Percentiles rank a stretch among this genome's conserved stretches.
phyloP scores from a whole-genome alignment of 1,284 basidiomycete species.

The Sparassis latifolia region DNA sequence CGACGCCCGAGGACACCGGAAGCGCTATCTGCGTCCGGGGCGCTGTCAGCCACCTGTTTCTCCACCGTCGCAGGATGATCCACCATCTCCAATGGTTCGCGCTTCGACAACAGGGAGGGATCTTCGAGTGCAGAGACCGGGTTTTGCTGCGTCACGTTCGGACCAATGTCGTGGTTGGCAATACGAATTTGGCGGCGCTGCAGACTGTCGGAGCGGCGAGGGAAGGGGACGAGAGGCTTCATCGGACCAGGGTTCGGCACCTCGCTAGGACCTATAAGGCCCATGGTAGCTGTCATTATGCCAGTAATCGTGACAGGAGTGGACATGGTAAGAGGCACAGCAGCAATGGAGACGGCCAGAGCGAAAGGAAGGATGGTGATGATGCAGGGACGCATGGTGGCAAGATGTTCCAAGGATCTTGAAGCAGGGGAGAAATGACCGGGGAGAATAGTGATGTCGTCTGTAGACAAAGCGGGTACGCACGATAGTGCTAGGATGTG shows the following conservation, averaged over 20 bases:
- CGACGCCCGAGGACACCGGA: too few relatives aligned
- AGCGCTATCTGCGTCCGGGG: too few relatives aligned
- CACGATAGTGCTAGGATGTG: too few relatives aligned
- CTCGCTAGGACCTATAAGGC: constrained; percentile 9
- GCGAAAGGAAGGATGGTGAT: not conserved
- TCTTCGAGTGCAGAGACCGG: too few relatives aligned
- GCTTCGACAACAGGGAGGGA: too few relatives aligned
- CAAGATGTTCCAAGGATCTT: too few relatives aligned
- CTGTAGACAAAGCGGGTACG: too few relatives aligned
- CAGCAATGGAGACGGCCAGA: constrained; percentile 5
- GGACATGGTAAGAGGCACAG: constrained; percentile 13
- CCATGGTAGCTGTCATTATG: constrained; percentile 9
- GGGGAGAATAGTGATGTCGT: too few relatives aligned
- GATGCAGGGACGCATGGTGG: not conserved
- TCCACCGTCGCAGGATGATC: too few relatives aligned
- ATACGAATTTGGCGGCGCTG: constrained; percentile 6
- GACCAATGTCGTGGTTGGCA: constrained; percentile 1
- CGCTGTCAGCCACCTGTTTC: too few relatives aligned
- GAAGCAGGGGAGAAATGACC: too few relatives aligned
- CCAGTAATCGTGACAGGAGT: constrained; percentile 6
- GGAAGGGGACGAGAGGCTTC: not conserved
- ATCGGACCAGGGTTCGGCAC: constrained; percentile 9
- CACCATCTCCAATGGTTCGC: too few relatives aligned
- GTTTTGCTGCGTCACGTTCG: not conserved
- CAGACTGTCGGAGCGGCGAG: not conserved